phyloP scores from a whole-genome alignment of 768 basidiomycete species.

The Suillus discolor region DNA sequence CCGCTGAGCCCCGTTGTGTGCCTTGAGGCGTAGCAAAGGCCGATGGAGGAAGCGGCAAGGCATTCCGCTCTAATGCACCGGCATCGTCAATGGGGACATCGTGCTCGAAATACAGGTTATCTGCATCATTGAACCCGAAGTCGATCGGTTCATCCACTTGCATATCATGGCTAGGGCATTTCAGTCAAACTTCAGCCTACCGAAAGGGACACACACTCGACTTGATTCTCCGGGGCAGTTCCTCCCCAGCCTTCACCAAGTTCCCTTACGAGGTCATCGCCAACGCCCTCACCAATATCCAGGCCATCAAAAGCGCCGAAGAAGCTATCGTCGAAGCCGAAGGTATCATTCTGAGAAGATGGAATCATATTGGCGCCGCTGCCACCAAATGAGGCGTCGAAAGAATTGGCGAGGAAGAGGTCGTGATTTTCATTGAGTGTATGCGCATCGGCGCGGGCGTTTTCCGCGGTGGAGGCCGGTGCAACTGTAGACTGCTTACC shows the following conservation, averaged over 20 bases:
- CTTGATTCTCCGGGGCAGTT: slow-evolving; percentile 26
- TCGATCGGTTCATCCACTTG: slow-evolving; percentile 15
- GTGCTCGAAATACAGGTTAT: background rate
- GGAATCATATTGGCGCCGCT: slow-evolving; percentile 40
- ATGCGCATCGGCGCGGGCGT: slow-evolving; percentile 52
- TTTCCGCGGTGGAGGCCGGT: slow-evolving; percentile 40
- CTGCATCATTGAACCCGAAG: slow-evolving; percentile 16
- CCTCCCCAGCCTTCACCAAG: slow-evolving; percentile 73
- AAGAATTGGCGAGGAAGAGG: slow-evolving; percentile 64
- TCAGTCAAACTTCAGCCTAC: background rate
- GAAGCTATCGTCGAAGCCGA: slow-evolving; percentile 56
- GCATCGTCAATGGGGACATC: background rate
- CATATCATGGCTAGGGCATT: background rate
- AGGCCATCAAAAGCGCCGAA: slow-evolving; percentile 55
- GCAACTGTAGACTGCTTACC: slow-evolving; percentile 24
- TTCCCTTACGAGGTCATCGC: slow-evolving; percentile 75
- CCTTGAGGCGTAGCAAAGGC: slow-evolving; percentile 3
- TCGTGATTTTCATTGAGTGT: slow-evolving; percentile 76
- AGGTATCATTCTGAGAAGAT: slow-evolving; percentile 57
- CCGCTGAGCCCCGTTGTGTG: background rate
- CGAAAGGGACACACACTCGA: slow-evolving; percentile 19
- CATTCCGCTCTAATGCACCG: background rate
- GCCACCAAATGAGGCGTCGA: slow-evolving; percentile 59
- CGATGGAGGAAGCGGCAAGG: background rate
- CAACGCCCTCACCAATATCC: slow-evolving; percentile 61